Evolutionary conservation across 177 flowering plant species (phyloP).

Genomic region (Vitis hybrid): DNA sequence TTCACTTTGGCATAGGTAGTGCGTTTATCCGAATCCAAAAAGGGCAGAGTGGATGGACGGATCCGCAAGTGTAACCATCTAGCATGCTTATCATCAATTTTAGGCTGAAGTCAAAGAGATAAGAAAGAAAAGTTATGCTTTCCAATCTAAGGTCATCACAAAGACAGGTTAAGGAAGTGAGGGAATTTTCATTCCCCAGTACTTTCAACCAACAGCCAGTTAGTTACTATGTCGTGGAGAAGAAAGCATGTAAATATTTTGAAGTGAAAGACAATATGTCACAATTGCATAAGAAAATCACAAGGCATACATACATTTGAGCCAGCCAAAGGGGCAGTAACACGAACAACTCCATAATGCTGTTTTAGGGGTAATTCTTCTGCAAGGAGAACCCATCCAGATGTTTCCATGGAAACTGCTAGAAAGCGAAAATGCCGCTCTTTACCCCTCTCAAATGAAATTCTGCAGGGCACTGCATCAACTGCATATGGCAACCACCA

Average conservation of each 20-base stretch:
- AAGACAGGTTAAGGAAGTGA: no score
- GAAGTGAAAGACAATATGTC: neutral
- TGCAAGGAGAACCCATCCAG: constrained; percentile 86
- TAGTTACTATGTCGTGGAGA: neutral
- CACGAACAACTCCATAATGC: constrained; percentile 67
- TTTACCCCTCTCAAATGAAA: constrained; percentile 95
- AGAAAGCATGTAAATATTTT: neutral
- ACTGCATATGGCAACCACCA: constrained; percentile 45
- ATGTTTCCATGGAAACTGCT: constrained; percentile 59
- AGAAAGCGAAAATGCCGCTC: constrained; percentile 87
- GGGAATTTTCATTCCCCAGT: no score
- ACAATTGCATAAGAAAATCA: neutral
- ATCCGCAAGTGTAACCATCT: constrained; percentile 93
- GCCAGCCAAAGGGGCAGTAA: constrained; percentile 87
- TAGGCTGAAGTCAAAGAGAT: constrained; percentile 52
- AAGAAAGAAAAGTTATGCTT: neutral
- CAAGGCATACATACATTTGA: constrained; percentile 57
- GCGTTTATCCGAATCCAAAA: constrained; percentile 45
- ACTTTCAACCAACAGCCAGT: no score
- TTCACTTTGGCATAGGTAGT: constrained; percentile 37
- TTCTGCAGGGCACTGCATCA: constrained; percentile 94
- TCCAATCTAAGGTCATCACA: no score
- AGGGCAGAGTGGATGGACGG: constrained; percentile 82
- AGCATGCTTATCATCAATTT: constrained; percentile 76
- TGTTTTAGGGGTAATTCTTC: constrained; percentile 73